Conservation (phyloP, 2,329 filamentous ascomycete genomes). For the Aspergillus ustus region DNA sequence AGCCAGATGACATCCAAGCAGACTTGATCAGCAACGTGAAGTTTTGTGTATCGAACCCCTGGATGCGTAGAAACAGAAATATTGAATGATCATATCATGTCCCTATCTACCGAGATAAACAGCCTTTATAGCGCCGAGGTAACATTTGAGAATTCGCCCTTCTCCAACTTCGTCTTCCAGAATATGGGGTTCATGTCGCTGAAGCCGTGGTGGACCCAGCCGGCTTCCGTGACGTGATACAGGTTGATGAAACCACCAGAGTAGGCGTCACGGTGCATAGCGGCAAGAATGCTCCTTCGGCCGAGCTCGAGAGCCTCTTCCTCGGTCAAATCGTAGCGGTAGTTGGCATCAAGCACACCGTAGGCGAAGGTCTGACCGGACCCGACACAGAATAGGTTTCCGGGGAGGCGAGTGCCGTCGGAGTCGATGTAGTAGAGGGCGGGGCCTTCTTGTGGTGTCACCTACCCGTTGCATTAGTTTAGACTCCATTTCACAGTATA, state of each 20-base stretch:
- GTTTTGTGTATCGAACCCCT: slow-evolving; percentile 9
- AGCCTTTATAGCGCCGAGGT: slow-evolving; percentile 66
- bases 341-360: slow-evolving; percentile 95
- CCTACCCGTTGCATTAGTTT: slow-evolving; percentile 26
- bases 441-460: slow-evolving; percentile 81
- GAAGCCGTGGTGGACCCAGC: slow-evolving; percentile 99
- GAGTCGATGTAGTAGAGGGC: slow-evolving; percentile 99
- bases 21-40: neutral
- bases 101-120: slow-evolving; percentile 21
- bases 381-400: slow-evolving; percentile 97
- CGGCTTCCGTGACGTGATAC: slow-evolving; percentile 98
- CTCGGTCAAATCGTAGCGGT: slow-evolving; percentile 83
- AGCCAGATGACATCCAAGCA: neutral
- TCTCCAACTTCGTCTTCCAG: slow-evolving; percentile 98
- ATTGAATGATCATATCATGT: slow-evolving; percentile 19
- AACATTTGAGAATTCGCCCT: slow-evolving; percentile 97
- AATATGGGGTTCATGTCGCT: slow-evolving; percentile 98
- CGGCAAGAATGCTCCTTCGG: slow-evolving; percentile 88
- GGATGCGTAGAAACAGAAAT: slow-evolving; percentile 18
- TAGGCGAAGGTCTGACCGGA: slow-evolving; percentile 99
- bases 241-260: slow-evolving; percentile 98
- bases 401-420: slow-evolving; percentile 88
- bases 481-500: neutral
- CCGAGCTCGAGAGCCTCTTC: slow-evolving; percentile 92
- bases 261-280: slow-evolving; percentile 97